Conservation (phyloP, 2,329 filamentous ascomycete genomes). For the Blastomyces percursus region DNA sequence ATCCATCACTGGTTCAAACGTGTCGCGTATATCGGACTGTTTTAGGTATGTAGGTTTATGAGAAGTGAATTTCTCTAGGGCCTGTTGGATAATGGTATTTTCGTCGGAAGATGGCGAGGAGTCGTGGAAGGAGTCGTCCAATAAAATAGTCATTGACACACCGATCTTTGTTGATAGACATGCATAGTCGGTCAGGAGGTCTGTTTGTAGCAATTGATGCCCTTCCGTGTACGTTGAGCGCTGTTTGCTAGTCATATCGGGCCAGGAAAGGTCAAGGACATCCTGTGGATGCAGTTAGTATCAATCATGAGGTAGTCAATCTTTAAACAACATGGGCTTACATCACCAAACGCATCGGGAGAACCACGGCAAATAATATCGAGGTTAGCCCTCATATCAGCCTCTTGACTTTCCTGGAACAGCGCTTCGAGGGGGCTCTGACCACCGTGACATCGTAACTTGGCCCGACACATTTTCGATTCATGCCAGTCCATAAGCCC, state of each 20-base stretch:
- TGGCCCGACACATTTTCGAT: conserved; percentile 16
- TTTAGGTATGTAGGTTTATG: conserved; percentile 19
- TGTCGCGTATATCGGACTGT: conserved; percentile 34
- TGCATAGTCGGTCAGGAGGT: conserved; percentile 37
- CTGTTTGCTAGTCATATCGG: conserved; percentile 45
- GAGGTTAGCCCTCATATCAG: conserved; percentile 28
- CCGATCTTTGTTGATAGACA: conserved; percentile 27
- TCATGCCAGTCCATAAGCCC: conserved; percentile 50
- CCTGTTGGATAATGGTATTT: conserved; percentile 20
- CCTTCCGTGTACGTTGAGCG: conserved; percentile 46
- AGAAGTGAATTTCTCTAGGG: conserved; percentile 20
- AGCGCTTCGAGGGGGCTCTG: conserved; percentile 20
- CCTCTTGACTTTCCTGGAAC: conserved; percentile 20
- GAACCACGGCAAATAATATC: conserved; percentile 25
- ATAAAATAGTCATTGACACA: conserved; percentile 23
- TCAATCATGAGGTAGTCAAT: not conserved
- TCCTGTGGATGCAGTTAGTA: conserved; percentile 28
- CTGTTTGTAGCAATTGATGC: conserved; percentile 44
- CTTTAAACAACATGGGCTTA: conserved; percentile 12
- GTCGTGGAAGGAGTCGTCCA: conserved; percentile 18
- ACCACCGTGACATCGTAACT: not conserved
- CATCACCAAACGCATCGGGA: conserved; percentile 21
- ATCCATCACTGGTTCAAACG: conserved; percentile 44
- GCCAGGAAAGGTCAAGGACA: conserved; percentile 52
- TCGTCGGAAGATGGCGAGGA: conserved; percentile 16